Evolutionary conservation across 2,329 filamentous ascomycete genomes (phyloP), one percentile per base, ranked within the genome.

Genomic region (Aspergillus chevalieri): DNA sequence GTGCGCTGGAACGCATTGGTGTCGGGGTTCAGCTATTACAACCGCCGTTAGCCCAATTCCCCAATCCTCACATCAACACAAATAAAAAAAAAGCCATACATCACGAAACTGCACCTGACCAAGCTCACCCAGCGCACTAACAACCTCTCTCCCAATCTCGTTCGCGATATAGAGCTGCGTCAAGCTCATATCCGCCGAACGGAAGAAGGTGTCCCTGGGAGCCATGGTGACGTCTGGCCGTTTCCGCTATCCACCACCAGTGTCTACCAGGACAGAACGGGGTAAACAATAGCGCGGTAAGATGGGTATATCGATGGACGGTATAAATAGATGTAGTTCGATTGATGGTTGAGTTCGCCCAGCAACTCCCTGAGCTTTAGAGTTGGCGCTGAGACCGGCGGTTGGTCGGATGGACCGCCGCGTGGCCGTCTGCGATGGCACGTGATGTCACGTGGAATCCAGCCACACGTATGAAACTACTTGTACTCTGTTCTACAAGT

Each of bases 181-280:
- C 86, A 98, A 86, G 81, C 90, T 96, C 93, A 98, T 98, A 74
- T 96, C 89, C 88, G 90, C 89, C 70, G 93, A 98, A 82, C 94
- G 92, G 85, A 98, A 97, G 78, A 96, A 88, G 74, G 91, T 95
- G 77, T 97, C 90, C 76, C 89, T 77, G 47, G 78, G 74, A 73
- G 77, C 81, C 82, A 85, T 85, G 69, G 55, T 67, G 65, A 58
- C 47, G 47, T 42, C 53, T 54, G n/a, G 30, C 3, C 10, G n/a
- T 57, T 56, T 55, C 52, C 57, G 60, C 59, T 56, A 50, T 48
- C 48, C 45, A 26, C 50, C 49, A 36, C 44, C 28, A 39, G 34
- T 49, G 39, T 38, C 50, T 50, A 19, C 28, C 14, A 47, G 43
- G 47, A 39, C 50, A 21, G 26, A 44, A 43, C 8, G 19, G n/a